Evolutionary conservation across 163 green algal genomes (phyloP).

Genomic region (Scenedesmus sp.): DNA sequence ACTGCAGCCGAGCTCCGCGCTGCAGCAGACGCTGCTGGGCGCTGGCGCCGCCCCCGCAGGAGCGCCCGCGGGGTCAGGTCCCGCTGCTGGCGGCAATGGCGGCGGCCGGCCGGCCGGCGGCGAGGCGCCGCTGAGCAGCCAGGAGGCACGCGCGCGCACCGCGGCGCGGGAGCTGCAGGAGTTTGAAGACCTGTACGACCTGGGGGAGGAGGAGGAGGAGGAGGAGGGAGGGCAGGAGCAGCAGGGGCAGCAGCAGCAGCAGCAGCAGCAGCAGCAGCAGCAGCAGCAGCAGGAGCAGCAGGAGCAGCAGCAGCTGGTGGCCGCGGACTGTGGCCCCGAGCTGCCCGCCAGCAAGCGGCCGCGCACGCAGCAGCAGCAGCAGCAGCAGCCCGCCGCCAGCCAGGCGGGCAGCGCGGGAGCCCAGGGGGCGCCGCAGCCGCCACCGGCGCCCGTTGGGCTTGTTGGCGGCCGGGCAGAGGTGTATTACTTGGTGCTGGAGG

Average conservation of each 20-base stretch:
- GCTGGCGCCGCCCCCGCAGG: background rate
- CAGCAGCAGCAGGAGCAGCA: conserved; percentile 17
- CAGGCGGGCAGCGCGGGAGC: too few relatives aligned
- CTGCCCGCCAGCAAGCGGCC: conserved; percentile 1
- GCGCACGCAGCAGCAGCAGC: conserved; percentile 2
- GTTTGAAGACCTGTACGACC: conserved; percentile 35
- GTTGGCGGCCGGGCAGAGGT: conserved; percentile 50
- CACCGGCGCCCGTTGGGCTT: too few relatives aligned
- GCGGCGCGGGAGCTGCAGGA: conserved; percentile 27
- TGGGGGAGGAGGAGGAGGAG: conserved; percentile 21
- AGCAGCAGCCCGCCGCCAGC: conserved; percentile 9
- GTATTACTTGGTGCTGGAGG: conserved; percentile 60
- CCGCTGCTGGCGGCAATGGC: too few relatives aligned
- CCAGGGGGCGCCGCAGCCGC: too few relatives aligned
- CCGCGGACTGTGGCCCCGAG: too few relatives aligned
- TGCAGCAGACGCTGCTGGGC: background rate
- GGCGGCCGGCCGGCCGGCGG: too few relatives aligned
- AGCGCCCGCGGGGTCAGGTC: too few relatives aligned
- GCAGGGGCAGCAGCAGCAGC: conserved; percentile 35
- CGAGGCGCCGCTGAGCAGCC: conserved; percentile 3
- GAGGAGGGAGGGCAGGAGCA: background rate
- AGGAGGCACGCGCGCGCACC: conserved; percentile 6
- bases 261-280: conserved; percentile 43
- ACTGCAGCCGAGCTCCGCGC: background rate
- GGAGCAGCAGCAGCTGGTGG: too few relatives aligned